Evolutionary conservation across 805 yeast species (phyloP).

Genomic region (Saccharomycopsis fermentans): DNA sequence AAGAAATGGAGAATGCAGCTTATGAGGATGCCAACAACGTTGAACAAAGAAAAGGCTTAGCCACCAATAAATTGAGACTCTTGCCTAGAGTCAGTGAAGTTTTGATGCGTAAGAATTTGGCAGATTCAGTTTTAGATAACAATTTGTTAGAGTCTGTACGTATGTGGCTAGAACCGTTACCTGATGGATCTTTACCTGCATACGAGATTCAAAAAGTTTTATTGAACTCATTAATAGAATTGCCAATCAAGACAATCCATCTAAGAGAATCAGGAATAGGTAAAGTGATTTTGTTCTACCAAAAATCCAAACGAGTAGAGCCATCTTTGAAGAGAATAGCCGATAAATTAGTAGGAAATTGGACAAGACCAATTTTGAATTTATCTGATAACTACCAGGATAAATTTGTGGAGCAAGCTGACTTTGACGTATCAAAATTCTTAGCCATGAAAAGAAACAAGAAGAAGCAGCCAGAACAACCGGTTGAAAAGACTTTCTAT

Average conservation of each 20-base stretch:
- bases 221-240: conserved; percentile 57
- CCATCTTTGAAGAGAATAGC: conserved; percentile 78
- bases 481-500: conserved; percentile 48
- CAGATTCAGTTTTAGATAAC: conserved; percentile 89
- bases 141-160: conserved; percentile 87
- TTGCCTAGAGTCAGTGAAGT: conserved; percentile 70
- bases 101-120: conserved; percentile 70
- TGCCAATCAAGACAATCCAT: conserved; percentile 94
- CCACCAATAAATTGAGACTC: conserved; percentile 59
- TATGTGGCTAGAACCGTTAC: conserved; percentile 96
- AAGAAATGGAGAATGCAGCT: conserved; percentile 84
- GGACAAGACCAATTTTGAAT: conserved; percentile 98
- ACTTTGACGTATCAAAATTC: conserved; percentile 43
- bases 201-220: conserved; percentile 89
- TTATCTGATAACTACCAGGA: conserved; percentile 92
- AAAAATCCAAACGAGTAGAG: conserved; percentile 82
- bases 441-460: conserved; percentile 23
- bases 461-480: conserved; percentile 21
- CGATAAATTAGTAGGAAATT: conserved; percentile 84
- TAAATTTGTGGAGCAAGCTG: conserved; percentile 57
- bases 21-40: conserved; percentile 54
- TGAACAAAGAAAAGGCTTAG: conserved; percentile 37
- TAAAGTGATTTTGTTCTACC: conserved; percentile 86
- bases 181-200: conserved; percentile 96
- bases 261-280: conserved; percentile 92